Percentiles rank a stretch among this genome's conserved stretches.
Evolutionary conservation across 768 basidiomycete genomes (phyloP).

Genomic region (Suillus decipiens): DNA sequence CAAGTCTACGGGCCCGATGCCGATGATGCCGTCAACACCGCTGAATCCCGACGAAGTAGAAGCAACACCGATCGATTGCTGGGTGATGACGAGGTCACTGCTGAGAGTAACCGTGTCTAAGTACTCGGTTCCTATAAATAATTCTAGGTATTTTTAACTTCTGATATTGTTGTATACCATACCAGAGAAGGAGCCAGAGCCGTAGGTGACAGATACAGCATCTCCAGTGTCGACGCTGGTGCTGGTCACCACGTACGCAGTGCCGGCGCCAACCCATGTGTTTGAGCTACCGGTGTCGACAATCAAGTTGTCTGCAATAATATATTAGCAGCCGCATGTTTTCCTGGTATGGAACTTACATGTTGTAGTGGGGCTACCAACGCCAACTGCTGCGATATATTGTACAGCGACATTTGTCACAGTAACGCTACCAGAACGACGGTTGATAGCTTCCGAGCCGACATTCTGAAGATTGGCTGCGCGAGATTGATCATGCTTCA

Average conservation of each 20-base stretch:
- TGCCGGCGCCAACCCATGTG: conserved; percentile 64
- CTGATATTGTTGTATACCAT: neutral
- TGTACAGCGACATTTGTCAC: conserved; percentile 45
- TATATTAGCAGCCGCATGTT: conserved; percentile 1
- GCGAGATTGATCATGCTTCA: neutral
- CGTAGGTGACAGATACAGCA: conserved; percentile 56
- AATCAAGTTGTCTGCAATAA: conserved; percentile 48
- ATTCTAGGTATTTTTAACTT: neutral
- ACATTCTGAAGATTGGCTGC: neutral
- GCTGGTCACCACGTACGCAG: conserved; percentile 46
- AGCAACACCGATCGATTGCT: neutral
- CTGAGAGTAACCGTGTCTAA: conserved; percentile 37
- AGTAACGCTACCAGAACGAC: conserved; percentile 31
- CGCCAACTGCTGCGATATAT: conserved; percentile 41
- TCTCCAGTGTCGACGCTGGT: conserved; percentile 49
- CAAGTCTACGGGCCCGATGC: neutral
- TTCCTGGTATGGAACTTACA: conserved; percentile 36
- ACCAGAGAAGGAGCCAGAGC: conserved; percentile 62
- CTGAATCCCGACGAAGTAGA: neutral
- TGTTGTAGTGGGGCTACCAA: conserved; percentile 55
- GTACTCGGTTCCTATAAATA: conserved; percentile 31
- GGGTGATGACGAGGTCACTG: neutral
- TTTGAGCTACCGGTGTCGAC: conserved; percentile 66
- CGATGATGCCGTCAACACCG: neutral
- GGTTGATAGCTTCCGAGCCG: conserved; percentile 2